These are phyloP conservation scores for Pseudocercospora vitis DNA, from an alignment of 2,329 filamentous ascomycete species.

Conservation along the genomic window DNA sequence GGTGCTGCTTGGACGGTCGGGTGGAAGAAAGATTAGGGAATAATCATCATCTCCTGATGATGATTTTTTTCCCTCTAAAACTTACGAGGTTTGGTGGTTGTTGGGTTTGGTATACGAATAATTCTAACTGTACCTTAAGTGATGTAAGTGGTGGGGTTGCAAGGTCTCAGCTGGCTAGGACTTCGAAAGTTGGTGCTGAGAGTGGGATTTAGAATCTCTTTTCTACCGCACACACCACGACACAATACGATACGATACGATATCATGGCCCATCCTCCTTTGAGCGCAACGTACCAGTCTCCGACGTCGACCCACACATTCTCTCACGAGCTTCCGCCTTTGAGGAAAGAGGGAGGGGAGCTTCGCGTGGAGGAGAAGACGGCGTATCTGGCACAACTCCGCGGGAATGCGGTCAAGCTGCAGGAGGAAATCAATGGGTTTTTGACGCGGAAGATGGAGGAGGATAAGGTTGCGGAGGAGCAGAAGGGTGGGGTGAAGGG, in stretches of 20 bases:
- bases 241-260: not conserved
- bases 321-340: slow-evolving; percentile 12
- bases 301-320: not conserved
- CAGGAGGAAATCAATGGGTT: slow-evolving; percentile 69
- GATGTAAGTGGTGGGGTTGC: too few relatives aligned
- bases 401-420: slow-evolving; percentile 56
- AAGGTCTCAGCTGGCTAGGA: too few relatives aligned
- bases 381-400: slow-evolving; percentile 60
- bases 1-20: too few relatives aligned
- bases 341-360: slow-evolving; percentile 18
- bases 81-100: too few relatives aligned
- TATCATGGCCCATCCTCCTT: not conserved
- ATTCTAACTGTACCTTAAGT: too few relatives aligned
- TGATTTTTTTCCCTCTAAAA: too few relatives aligned
- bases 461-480: slow-evolving; percentile 60
- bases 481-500: slow-evolving; percentile 24
- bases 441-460: slow-evolving; percentile 71
- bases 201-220: not conserved
- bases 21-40: too few relatives aligned
- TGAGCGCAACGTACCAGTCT: not conserved
- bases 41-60: too few relatives aligned
- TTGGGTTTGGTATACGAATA: too few relatives aligned
- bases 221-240: not conserved
- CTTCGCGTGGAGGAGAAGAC: slow-evolving; percentile 51
- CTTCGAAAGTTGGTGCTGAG: too few relatives aligned